Evolutionary conservation across 2,329 filamentous ascomycete species (phyloP).

Genomic region (Alternaria gaisen): DNA sequence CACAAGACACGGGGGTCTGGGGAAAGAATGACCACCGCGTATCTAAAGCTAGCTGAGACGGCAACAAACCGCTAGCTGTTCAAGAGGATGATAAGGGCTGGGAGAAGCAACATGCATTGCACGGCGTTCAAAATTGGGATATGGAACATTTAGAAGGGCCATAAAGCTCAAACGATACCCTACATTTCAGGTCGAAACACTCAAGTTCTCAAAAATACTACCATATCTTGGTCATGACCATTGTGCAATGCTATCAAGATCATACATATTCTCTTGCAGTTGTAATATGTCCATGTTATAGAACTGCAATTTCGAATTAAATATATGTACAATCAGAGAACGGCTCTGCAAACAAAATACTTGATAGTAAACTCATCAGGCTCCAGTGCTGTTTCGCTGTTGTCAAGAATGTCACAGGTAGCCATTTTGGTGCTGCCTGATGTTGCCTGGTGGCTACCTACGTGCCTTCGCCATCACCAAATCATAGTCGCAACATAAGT

Average conservation of each 20-base stretch:
- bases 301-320: neutral
- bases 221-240: neutral
- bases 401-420: slow-evolving; percentile 24
- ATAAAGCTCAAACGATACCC: slow-evolving; percentile 47
- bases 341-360: accelerated
- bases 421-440: slow-evolving; percentile 41
- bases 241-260: neutral
- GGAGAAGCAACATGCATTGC: slow-evolving; percentile 37
- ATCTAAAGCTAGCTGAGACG: neutral
- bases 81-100: neutral
- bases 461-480: slow-evolving; percentile 21
- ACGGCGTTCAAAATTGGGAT: slow-evolving; percentile 40
- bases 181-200: slow-evolving; percentile 16
- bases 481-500: slow-evolving; percentile 36
- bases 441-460: slow-evolving; percentile 48
- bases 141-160: slow-evolving; percentile 33
- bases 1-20: neutral
- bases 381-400: neutral
- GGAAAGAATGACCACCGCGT: neutral
- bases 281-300: neutral
- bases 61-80: neutral
- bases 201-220: neutral
- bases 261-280: neutral
- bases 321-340: accelerated
- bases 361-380: neutral